Base-by-base conservation (phyloP, 768 basidiomycete genomes). In the Leccinum sublutescens region DNA sequence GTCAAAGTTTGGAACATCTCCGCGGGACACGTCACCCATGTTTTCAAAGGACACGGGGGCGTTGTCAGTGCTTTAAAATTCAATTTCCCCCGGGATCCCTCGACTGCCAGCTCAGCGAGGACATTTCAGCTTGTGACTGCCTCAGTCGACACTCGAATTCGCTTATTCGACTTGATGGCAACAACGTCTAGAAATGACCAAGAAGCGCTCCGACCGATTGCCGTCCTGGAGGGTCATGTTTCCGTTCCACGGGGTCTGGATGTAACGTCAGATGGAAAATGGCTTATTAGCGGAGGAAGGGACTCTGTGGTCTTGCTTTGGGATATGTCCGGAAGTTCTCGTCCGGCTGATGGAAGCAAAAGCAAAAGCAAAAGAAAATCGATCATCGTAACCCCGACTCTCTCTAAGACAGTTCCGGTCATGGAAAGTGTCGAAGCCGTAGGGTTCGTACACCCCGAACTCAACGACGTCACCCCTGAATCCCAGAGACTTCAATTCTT, bases 11-110 rank as follows among this genome's bases (percentile, higher is more conserved):
- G 95, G 95, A 88, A 97, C 71, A 86, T 95, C 50, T 75, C 80
- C 4, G 87, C 87, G 25, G 95, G 94, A 34, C 95, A 88, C 70
- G 85, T 91, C 33, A 99, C 97, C 0, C 97, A 99, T 72, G 82
- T 95, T 12, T 94, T 96, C 80, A 91, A 90, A 68, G 96, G 95
- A 2, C 97, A 98, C 70, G 97, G 95, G 5, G 97, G 97, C n/a
- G 92, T 97, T 60, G 88, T 99, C 71, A 92, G 90, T 64, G 95
- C 96, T 15, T 77, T 98, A 60, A 77, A 82, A 25, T 99, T 95
- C 76, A 89, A 88, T 71, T 91, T 88, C 65, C 87, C 87, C 21
- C 82, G 79, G 60, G 82, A 89, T 61, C 77, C 80, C 2, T 82
- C 84, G 8, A 77, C 76, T 34, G 75, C 80, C 29, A 72, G 65